Percentiles rank a stretch among this genome's conserved stretches.
Evolutionary conservation across 2,329 filamentous ascomycete genomes (phyloP).

Genomic region (Neofusicoccum parvum): DNA sequence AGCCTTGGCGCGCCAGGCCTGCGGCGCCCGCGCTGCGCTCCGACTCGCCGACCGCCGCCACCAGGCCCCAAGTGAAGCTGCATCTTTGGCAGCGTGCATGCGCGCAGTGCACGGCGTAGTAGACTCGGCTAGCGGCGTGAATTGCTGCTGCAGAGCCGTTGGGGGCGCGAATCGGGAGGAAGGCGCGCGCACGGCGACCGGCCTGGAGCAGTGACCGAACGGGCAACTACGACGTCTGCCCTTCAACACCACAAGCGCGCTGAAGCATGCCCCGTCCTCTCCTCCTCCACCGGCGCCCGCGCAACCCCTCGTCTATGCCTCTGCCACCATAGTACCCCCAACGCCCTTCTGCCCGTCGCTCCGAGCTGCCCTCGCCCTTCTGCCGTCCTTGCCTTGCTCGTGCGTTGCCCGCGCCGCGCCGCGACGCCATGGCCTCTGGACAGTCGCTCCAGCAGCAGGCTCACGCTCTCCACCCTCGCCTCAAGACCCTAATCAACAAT

Average conservation of each 20-base stretch:
- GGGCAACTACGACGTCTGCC: slow-evolving; percentile 19
- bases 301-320: slow-evolving; percentile 22
- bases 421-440: slow-evolving; percentile 35
- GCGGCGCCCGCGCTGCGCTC: slow-evolving; percentile 2
- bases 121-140: not conserved
- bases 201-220: slow-evolving; percentile 17
- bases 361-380: not conserved
- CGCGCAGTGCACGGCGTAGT: not conserved
- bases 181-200: not conserved
- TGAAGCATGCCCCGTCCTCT: slow-evolving; percentile 17
- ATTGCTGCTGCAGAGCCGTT: not conserved
- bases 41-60: slow-evolving; percentile 1
- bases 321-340: not conserved
- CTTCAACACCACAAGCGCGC: slow-evolving; percentile 20
- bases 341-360: not conserved
- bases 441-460: slow-evolving; percentile 46
- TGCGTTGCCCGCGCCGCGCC: slow-evolving; percentile 14
- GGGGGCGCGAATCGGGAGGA: not conserved
- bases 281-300: slow-evolving; percentile 9
- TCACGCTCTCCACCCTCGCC: slow-evolving; percentile 44
- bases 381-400: not conserved
- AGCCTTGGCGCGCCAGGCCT: slow-evolving; percentile 7
- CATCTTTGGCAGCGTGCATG: not conserved
- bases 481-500: slow-evolving; percentile 60
- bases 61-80: not conserved